These are phyloP conservation scores for Colletotrichum sp. DNA, from an alignment of 2,329 filamentous ascomycete genomes.

Conservation along the genomic window DNA sequence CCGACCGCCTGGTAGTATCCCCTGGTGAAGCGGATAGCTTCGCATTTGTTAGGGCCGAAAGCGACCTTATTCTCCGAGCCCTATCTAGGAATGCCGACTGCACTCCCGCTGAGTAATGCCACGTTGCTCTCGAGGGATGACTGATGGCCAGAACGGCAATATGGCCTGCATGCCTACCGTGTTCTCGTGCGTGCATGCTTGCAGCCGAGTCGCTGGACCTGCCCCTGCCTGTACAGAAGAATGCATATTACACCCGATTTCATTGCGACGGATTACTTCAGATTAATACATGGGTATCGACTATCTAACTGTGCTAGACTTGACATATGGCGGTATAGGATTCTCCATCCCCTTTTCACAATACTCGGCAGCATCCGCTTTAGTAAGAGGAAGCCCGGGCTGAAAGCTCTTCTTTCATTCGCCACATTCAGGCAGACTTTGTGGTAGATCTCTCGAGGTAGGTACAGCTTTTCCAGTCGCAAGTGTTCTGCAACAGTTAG, in stretches of 20 bases:
- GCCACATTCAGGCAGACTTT: background rate
- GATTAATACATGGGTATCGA: background rate
- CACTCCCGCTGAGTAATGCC: background rate
- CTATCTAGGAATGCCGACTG: background rate
- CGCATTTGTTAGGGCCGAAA: background rate
- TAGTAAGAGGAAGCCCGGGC: background rate
- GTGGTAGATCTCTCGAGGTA: background rate
- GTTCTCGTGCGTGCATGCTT: background rate
- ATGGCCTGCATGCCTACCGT: accelerated
- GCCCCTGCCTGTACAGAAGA: background rate
- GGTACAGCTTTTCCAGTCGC: conserved; percentile 17
- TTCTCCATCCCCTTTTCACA: background rate
- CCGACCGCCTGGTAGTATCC: background rate
- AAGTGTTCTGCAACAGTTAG: background rate
- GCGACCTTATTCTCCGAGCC: background rate
- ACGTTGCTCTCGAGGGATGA: background rate
- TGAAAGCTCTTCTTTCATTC: too few relatives aligned
- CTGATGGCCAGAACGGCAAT: background rate
- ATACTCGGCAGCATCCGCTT: background rate
- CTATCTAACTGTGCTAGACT: accelerated
- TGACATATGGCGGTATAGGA: background rate
- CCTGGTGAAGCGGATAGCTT: background rate
- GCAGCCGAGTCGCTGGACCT: background rate
- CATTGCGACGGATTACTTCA: background rate
- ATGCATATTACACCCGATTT: background rate